Percentiles rank a stretch among this genome's conserved stretches.
Conservation (phyloP, 2,329 filamentous ascomycete species). For the Trichocomaceae sp. region DNA sequence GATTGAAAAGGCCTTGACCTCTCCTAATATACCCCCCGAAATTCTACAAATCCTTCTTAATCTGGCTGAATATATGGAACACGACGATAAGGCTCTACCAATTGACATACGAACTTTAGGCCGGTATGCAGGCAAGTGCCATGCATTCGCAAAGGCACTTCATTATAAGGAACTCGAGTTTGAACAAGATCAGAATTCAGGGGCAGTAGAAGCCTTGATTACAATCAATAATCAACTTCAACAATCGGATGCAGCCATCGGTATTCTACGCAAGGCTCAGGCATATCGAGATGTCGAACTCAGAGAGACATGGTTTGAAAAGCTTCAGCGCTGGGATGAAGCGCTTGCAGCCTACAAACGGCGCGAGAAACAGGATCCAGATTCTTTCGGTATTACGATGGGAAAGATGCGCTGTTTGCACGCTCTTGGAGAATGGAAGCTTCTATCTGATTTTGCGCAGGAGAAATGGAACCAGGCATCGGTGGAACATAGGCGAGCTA, state of each 20-base stretch:
- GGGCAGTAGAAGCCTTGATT: slow-evolving; percentile 92
- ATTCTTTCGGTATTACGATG: slow-evolving; percentile 93
- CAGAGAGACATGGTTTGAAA: slow-evolving; percentile 98
- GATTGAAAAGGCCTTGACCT: slow-evolving; percentile 91
- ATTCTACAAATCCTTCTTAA: slow-evolving; percentile 91
- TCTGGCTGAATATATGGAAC: slow-evolving; percentile 98
- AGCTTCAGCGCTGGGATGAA: slow-evolving; percentile 96
- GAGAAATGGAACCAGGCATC: slow-evolving; percentile 90
- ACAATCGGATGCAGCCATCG: slow-evolving; percentile 96
- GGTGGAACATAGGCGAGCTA: slow-evolving; percentile 78
- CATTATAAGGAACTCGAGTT: slow-evolving; percentile 99
- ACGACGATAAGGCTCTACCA: slow-evolving; percentile 94
- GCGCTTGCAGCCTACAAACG: slow-evolving; percentile 86
- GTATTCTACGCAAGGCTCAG: slow-evolving; percentile 92
- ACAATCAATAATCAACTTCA: slow-evolving; percentile 99
- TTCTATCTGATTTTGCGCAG: slow-evolving; percentile 77
- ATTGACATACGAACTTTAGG: slow-evolving; percentile 95
- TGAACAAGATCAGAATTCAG: slow-evolving; percentile 91
- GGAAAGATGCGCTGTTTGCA: slow-evolving; percentile 99
- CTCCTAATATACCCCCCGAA: slow-evolving; percentile 91
- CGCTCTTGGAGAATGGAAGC: slow-evolving; percentile 94
- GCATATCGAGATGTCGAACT: slow-evolving; percentile 93
- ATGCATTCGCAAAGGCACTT: slow-evolving; percentile 94
- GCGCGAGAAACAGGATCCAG: slow-evolving; percentile 66
- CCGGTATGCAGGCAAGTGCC: slow-evolving; percentile 90